Evolutionary conservation across 805 yeast species (phyloP), one percentile per base, ranked within the genome.

Genomic region (Lipomyces starkeyi): DNA sequence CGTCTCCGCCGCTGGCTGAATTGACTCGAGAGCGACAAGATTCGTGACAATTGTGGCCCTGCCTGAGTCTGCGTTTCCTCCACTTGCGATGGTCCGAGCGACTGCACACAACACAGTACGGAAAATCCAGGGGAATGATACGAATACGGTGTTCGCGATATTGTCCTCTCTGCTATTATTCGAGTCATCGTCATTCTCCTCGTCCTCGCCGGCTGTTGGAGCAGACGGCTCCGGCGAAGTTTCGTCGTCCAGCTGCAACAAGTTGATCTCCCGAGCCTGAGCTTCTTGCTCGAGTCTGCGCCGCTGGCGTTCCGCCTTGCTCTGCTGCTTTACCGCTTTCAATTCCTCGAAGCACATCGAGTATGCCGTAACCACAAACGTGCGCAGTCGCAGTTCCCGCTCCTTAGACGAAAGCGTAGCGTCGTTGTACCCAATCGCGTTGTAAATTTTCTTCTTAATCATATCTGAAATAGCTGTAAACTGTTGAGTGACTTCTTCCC

Each of bases 401-500:
- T 53, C 56, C 34, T 29, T 25, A 22, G 56, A n/a, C 34, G 34
- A 53, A 13, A 25, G 27, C 17, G 56, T 6, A 53, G 27, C n/a
- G 20, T 53, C 29, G 17, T 25, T 25, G 34, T 53, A 53, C 9
- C 56, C 56, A 53, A 25, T 53, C 3, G 56, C 17, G 11, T 25
- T 22, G 22, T 53, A 53, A 1, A 53, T 29, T 25, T 53, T 29
- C 56, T 25, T 53, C 56, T 53, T 53, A 13, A 29, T 53, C 56
- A 53, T 53, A 25, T 53, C 56, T 6, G 34, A 25, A 29, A 53
- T 53, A 7, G 56, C 29, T 1, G 56, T 14, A 29, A 25, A 53
- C 56, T 53, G 56, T 53, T 53, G 56, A 6, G 56, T 53, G 34
- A 53, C 56, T 53, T 53, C 56, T 29, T 53, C 56, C 56, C 56